Conservation (phyloP, 2,329 filamentous ascomycete genomes). For the Colletotrichum sublineola region DNA sequence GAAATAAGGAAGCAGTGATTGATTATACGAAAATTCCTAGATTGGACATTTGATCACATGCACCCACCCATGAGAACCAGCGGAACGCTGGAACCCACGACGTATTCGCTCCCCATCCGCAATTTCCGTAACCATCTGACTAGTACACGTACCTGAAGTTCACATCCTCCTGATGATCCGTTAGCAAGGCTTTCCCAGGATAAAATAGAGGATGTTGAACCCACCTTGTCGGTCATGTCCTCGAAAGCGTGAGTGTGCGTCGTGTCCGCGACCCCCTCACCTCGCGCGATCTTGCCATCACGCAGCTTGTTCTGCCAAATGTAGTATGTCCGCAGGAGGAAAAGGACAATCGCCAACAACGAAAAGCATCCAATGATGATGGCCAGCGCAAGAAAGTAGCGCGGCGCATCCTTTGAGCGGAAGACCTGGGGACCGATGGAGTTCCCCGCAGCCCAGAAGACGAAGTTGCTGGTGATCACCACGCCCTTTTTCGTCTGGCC, state of each 20-base stretch:
- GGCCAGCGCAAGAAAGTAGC: conserved; percentile 45
- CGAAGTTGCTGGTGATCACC: conserved; percentile 56
- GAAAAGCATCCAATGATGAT: conserved; percentile 28
- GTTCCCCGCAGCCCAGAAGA: conserved; percentile 58
- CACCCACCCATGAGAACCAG: background rate
- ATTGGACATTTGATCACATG: background rate
- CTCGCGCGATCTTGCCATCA: conserved; percentile 25
- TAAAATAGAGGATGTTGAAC: conserved; percentile 58
- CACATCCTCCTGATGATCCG: conserved; percentile 17
- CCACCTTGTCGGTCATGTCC: conserved; percentile 73
- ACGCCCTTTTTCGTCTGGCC: conserved; percentile 61
- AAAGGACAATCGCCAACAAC: conserved; percentile 16
- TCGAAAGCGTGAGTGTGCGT: conserved; percentile 65
- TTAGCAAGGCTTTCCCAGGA: background rate
- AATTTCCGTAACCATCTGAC: background rate
- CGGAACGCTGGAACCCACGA: background rate
- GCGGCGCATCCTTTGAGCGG: conserved; percentile 50
- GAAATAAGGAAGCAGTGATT: background rate
- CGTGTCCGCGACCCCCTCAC: conserved; percentile 20
- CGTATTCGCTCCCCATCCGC: too few relatives aligned
- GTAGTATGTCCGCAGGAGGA: conserved; percentile 31
- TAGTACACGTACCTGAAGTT: conserved; percentile 34
- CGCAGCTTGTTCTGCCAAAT: conserved; percentile 34
- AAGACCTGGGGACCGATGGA: conserved; percentile 58
- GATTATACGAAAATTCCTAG: background rate